Base-by-base conservation (phyloP, 164 flowering plant species). In the Platanus orientalis region DNA sequence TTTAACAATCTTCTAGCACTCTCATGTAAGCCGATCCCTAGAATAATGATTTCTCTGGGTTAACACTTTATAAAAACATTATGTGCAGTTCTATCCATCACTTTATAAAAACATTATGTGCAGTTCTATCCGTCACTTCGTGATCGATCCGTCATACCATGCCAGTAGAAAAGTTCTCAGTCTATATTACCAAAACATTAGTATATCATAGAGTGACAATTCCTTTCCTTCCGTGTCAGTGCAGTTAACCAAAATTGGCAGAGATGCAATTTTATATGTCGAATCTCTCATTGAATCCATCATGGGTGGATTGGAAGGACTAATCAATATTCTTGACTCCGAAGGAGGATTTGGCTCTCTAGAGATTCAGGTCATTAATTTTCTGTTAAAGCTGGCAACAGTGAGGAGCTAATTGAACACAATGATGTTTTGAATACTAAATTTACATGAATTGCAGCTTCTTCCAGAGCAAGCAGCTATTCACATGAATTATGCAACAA, bases 281-380 rank as follows among this genome's bases (percentile, higher is more conserved):
- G 99, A 94, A 56, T 94, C 97, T 61, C 93, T 94, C 36, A 86
- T 94, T 67, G 99, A 94, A 71, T 91, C 97, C 44, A 85, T 94
- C 70, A 92, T 94, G 97, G 99, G 99, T 65, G 99, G 99, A 70
- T 70, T 94, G 76, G 99, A 94, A 76, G 99, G 99, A 24, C 71
- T 94, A 58, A 86, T 94, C 49, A 94, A 94, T 73, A 94, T 94
- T 71, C 96, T 94, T 64, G 97, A 92, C 65, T 91, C 99, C 24
- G 99, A 94, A 69, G 97, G 99, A 60, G 97, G 99, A 64, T 86
- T 94, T 85, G 99, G 99, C 60, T 80, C 91, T 57, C 78, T 94
- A 11, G 97, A 94, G 70, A 81, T 65, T 72, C 99, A 94, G 98
- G 97, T 92, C 56, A n/a, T 34, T 58, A 58, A 44, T 48, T 52